Evolutionary conservation across 2,329 filamentous ascomycete genomes (phyloP).

Genomic region (Fusarium dimerum): DNA sequence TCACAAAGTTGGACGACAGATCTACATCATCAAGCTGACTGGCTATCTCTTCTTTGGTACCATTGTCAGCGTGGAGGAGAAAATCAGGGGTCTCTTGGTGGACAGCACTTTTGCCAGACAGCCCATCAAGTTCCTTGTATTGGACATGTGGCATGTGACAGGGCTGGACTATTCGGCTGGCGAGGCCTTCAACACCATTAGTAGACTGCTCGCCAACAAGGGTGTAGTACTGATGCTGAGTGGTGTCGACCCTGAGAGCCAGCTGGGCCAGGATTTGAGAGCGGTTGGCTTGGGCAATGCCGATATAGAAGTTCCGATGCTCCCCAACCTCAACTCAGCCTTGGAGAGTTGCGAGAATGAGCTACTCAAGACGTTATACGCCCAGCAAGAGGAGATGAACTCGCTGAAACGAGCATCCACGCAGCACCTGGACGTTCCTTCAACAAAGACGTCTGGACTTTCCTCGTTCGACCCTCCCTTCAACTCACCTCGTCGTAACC

Average conservation of each 20-base stretch:
- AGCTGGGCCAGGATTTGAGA: constrained; percentile 75
- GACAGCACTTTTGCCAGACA: constrained; percentile 75
- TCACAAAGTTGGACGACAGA: constrained; percentile 81
- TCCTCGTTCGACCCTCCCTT: constrained; percentile 48
- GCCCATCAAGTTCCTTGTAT: constrained; percentile 85
- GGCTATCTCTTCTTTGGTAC: constrained; percentile 99
- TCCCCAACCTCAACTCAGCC: constrained; percentile 88
- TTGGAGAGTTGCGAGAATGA: constrained; percentile 95
- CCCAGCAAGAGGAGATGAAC: constrained; percentile 62
- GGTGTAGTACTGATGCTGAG: constrained; percentile 81
- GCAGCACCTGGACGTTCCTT: constrained; percentile 51
- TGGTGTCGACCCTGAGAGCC: constrained; percentile 73
- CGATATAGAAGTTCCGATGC: constrained; percentile 73
- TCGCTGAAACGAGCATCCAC: constrained; percentile 44
- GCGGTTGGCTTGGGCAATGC: constrained; percentile 81
- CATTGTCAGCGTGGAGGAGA: constrained; percentile 91
- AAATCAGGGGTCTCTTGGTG: constrained; percentile 78
- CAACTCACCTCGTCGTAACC: constrained; percentile 78
- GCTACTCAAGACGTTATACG: constrained; percentile 78
- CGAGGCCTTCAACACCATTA: constrained; percentile 92
- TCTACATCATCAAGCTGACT: constrained; percentile 86
- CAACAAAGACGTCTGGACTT: constrained; percentile 32
- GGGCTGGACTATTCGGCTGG: constrained; percentile 95
- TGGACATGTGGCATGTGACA: constrained; percentile 87
- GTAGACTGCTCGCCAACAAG: constrained; percentile 75